Evolutionary conservation across 1,284 basidiomycete genomes (phyloP).

Genomic region (Volvariella surrecta): DNA sequence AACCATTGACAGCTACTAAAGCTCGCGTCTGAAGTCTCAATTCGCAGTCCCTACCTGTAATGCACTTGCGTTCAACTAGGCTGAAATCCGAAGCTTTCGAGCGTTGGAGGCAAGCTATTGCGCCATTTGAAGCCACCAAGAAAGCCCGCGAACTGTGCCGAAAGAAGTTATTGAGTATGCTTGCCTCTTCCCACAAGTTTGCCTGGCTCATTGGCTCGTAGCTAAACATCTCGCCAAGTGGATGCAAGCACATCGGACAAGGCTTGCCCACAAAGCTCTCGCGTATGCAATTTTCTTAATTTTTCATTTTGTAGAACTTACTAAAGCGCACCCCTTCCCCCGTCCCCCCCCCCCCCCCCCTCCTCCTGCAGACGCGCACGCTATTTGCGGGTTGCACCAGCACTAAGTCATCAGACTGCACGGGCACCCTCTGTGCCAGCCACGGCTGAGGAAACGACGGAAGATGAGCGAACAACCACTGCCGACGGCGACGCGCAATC

Average conservation of each 20-base stretch:
- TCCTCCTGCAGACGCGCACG: conserved; percentile 31
- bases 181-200: conserved; percentile 1
- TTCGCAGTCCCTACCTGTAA: conserved; percentile 63
- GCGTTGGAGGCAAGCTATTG: conserved; percentile 58
- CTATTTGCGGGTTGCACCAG: conserved; percentile 59
- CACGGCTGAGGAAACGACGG: too few species aligned
- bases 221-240: conserved; percentile 55
- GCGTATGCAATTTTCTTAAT: conserved; percentile 45
- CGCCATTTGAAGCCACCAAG: conserved; percentile 35
- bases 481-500: too few species aligned
- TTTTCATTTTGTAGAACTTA: neutral
- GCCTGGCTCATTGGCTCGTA: conserved; percentile 20
- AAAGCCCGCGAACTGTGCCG: conserved; percentile 56
- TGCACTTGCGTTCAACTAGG: conserved; percentile 58
- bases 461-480: too few species aligned
- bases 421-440: too few species aligned
- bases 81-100: conserved; percentile 54
- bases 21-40: conserved; percentile 9
- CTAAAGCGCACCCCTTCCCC: too few species aligned
- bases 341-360: too few species aligned
- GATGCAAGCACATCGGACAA: conserved; percentile 56
- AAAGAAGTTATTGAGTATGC: conserved; percentile 50
- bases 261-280: conserved; percentile 68
- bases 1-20: neutral
- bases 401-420: neutral